Evolutionary conservation across 2,329 filamentous ascomycete species (phyloP), one percentile per base, ranked within the genome.

Genomic region (Trichoderma harzianum): DNA sequence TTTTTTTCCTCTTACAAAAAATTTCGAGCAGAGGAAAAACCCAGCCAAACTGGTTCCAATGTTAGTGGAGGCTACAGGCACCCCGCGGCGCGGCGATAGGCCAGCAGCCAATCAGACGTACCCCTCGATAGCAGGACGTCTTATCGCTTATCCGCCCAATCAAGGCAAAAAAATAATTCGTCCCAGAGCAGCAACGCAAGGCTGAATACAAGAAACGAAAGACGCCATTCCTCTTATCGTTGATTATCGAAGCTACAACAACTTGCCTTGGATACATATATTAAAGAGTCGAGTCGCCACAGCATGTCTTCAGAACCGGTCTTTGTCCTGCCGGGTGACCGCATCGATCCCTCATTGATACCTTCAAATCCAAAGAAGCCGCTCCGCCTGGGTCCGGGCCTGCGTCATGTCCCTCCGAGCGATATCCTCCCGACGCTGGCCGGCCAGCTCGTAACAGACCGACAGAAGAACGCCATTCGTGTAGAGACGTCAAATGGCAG

Each of bases 241-340:
- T 67, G 10, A 14, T 57, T n/a, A 21, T 21, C 16, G 10, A 24
- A 21, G 16, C 4, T 18, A 43, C 39, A 8, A 18, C 8, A 2
- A 21, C 5, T 2, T 12, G n/a, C 43, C 10, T 51, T 51, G 43
- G 18, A 51, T 12, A 51, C 39, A 51, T 5, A 51, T 28, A 16
- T 7, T 30, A 34, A 6, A 12, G 32, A 62, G 7, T 30, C 16
- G 36, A 18, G 16, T n/a, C 28, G 39, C 12, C 28, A 7, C 53
- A 36, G 3, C 14, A 92, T 92, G 89, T 81, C 87, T 28, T 83
- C 86, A 39, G 84, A 89, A 32, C 82, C 85, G n/a, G 83, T 83
- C 61, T 84, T 95, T 74, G 88, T 98, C 73, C 88, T 98, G 7
- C 96, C 96, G 0, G 95, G 96, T 75, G 94, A 98, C 76, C 79